Percentiles rank a stretch among this genome's conserved stretches.
Conservation (phyloP, 371 early-diverging fungal species). For the Capillidium heterosporum region DNA sequence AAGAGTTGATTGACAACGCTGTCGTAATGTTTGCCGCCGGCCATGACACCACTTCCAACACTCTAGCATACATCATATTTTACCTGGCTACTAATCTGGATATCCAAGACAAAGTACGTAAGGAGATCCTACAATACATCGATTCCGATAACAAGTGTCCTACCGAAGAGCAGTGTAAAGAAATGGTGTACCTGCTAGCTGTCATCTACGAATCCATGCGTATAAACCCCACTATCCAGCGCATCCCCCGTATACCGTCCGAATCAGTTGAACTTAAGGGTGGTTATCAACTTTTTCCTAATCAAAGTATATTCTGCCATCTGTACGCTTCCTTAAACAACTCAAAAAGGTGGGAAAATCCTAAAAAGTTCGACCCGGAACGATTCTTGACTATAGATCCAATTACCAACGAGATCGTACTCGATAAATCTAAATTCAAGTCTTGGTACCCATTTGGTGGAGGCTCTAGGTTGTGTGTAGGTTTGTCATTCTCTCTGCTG, state of each 20-base stretch:
- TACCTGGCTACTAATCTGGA: background rate
- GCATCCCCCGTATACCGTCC: background rate
- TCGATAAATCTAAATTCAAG: no score
- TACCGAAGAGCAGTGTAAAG: background rate
- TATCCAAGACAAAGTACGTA: background rate
- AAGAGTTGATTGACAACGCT: background rate
- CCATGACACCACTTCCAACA: background rate
- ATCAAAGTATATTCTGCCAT: background rate
- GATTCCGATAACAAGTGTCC: background rate
- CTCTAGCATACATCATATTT: background rate
- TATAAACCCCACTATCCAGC: background rate
- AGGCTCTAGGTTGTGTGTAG: constrained; percentile 14
- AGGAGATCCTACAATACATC: background rate
- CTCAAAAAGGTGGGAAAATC: constrained; percentile 5
- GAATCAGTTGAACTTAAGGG: background rate
- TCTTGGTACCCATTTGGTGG: constrained; percentile 1
- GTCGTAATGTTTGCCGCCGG: background rate
- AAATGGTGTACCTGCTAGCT: background rate
- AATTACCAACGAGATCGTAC: no score
- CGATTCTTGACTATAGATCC: constrained; percentile 16
- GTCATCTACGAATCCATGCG: constrained; percentile 1
- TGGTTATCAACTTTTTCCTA: no score
- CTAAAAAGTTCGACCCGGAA: constrained; percentile 22
- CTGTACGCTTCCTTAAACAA: background rate
- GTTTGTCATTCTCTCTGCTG: constrained; percentile 13